A percentile compares a stretch with the other conserved stretches of the same genome.
Conservation (phyloP, 2,329 filamentous ascomycete species). For the Xylaria sp. region DNA sequence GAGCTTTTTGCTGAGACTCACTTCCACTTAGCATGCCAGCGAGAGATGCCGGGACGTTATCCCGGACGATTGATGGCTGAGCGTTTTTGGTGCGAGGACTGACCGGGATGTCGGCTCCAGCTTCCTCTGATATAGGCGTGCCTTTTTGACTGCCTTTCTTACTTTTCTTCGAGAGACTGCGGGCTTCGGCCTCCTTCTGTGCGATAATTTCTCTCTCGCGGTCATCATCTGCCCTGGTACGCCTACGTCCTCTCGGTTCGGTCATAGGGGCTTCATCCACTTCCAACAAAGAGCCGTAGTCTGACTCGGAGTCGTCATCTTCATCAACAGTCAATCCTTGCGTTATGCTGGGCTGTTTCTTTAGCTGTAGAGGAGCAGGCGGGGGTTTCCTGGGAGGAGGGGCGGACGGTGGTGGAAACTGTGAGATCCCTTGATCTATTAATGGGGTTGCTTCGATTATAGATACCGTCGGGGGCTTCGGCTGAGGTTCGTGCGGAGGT, state of each 20-base stretch:
- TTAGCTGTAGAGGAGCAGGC: constrained; percentile 84
- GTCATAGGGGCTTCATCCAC: constrained; percentile 70
- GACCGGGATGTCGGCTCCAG: constrained; percentile 52
- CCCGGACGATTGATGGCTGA: constrained; percentile 52
- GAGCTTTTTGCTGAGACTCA: constrained; percentile 48
- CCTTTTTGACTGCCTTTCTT: constrained; percentile 64
- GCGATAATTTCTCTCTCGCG: constrained; percentile 77
- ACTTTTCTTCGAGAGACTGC: constrained; percentile 80
- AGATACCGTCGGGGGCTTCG: constrained; percentile 59
- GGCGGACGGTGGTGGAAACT: constrained; percentile 65
- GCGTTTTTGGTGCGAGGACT: constrained; percentile 52
- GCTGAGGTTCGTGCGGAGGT: constrained; percentile 64
- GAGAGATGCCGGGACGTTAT: constrained; percentile 61
- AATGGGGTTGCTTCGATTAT: constrained; percentile 58
- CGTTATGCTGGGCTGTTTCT: constrained; percentile 53
- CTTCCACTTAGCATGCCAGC: constrained; percentile 62
- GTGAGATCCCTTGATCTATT: constrained; percentile 58
- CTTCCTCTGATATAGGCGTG: constrained; percentile 56
- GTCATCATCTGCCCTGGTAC: constrained; percentile 90
- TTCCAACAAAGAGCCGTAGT: constrained; percentile 83
- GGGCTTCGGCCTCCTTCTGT: constrained; percentile 73
- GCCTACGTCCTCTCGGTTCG: constrained; percentile 77
- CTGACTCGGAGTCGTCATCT: constrained; percentile 75
- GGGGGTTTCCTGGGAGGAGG: constrained; percentile 81
- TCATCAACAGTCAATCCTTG: constrained; percentile 60